These are phyloP conservation scores for Apiotrichum gamsii DNA, from an alignment of 1,284 basidiomycete genomes.

Conservation along the genomic window DNA sequence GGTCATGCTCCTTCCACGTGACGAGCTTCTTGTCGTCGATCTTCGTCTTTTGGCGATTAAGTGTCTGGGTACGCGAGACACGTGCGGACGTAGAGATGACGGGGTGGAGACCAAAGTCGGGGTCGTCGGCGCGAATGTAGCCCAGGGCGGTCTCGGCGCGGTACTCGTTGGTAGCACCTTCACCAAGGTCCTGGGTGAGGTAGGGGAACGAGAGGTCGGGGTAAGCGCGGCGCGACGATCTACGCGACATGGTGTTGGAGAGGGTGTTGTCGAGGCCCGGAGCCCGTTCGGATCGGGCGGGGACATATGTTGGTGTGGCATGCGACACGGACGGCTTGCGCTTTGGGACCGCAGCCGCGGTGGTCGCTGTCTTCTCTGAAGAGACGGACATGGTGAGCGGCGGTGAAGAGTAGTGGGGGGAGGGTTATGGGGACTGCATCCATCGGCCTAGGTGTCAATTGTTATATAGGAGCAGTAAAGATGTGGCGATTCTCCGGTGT, in stretches of 20 bases:
- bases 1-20: conserved; percentile 25
- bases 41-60: conserved; percentile 13
- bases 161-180: conserved; percentile 21
- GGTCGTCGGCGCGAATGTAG: conserved; percentile 26
- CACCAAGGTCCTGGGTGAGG: conserved; percentile 24
- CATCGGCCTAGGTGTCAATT: no score
- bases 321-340: no score
- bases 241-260: conserved; percentile 2
- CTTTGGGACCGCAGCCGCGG: no score
- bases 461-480: no score
- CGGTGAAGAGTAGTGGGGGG: no score
- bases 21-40: conserved; percentile 32
- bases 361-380: no score
- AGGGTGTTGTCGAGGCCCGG: conserved; percentile 4
- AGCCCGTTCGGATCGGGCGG: no score
- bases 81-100: conserved; percentile 12
- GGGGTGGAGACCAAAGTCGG: conserved; percentile 20
- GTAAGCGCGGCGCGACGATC: conserved; percentile 1
- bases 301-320: not conserved
- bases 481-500: no score
- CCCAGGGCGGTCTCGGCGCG: conserved; percentile 27
- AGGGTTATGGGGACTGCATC: no score
- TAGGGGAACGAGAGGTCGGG: conserved; percentile 32
- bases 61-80: not conserved
- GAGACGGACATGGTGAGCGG: no score